phyloP scores from a whole-genome alignment of 345 rosid species.

The Syzygium aqueum region DNA sequence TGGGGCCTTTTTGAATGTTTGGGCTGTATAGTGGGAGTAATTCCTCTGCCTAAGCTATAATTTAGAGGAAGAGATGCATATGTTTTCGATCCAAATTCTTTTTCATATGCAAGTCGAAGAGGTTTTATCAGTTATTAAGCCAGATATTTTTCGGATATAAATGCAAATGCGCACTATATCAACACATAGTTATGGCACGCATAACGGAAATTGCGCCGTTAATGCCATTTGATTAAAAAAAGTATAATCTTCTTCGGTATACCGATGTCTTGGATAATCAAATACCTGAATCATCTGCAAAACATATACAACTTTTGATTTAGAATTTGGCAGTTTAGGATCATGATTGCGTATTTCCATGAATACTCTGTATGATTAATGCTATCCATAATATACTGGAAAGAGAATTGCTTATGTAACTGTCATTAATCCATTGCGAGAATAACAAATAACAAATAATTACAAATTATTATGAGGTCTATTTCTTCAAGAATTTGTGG shows the following conservation, averaged over 20 bases:
- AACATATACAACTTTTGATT: not conserved
- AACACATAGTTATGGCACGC: not conserved
- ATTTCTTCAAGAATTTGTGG: too few relatives aligned
- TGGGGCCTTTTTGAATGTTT: not conserved
- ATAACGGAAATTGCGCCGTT: not conserved
- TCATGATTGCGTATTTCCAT: not conserved
- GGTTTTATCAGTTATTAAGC: not conserved
- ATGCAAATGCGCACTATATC: not conserved
- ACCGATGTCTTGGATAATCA: too few relatives aligned
- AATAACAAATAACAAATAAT: too few relatives aligned
- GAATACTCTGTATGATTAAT: not conserved
- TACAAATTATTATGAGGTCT: too few relatives aligned
- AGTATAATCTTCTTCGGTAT: not conserved
- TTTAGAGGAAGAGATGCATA: not conserved
- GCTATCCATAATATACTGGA: not conserved
- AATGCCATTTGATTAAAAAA: not conserved
- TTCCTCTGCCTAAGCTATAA: not conserved
- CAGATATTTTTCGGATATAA: not conserved
- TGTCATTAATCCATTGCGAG: too few relatives aligned
- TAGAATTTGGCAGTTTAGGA: not conserved
- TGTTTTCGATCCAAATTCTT: not conserved
- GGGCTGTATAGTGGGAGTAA: not conserved
- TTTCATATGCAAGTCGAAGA: not conserved
- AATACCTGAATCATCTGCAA: not conserved
- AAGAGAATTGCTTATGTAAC: not conserved